Conservation (phyloP, 805 yeast species). For the Starmerella kuoi region DNA sequence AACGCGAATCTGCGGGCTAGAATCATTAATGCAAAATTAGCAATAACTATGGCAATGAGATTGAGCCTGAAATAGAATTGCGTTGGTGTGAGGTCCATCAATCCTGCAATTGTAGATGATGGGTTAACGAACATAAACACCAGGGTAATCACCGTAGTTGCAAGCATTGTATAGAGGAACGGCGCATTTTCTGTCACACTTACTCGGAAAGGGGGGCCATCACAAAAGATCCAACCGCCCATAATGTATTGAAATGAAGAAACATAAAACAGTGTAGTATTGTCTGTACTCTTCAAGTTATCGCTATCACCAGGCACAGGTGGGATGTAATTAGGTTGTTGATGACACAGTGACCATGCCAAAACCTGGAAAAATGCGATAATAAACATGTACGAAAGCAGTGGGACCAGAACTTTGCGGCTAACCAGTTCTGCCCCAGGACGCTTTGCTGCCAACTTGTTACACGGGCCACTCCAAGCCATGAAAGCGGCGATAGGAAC, state of each 20-base stretch:
- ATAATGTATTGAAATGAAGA: slow-evolving; percentile 84
- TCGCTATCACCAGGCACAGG: slow-evolving; percentile 76
- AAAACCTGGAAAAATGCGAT: slow-evolving; percentile 52
- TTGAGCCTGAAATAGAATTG: slow-evolving; percentile 40
- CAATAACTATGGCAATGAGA: slow-evolving; percentile 30
- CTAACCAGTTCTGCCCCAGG: slow-evolving; percentile 93
- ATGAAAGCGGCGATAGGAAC: slow-evolving; percentile 88
- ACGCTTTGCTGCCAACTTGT: slow-evolving; percentile 48
- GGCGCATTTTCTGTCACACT: slow-evolving; percentile 54
- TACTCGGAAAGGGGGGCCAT: slow-evolving; percentile 88
- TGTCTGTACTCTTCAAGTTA: slow-evolving; percentile 76
- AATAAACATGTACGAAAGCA: slow-evolving; percentile 63
- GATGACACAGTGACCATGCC: slow-evolving; percentile 49
- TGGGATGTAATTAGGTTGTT: slow-evolving; percentile 55
- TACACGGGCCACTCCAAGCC: slow-evolving; percentile 90
- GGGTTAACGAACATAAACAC: slow-evolving; percentile 41
- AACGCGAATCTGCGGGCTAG: slow-evolving; percentile 38
- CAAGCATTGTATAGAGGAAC: slow-evolving; percentile 49
- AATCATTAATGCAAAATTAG: slow-evolving; percentile 41
- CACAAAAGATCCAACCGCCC: slow-evolving; percentile 70
- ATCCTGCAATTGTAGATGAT: slow-evolving; percentile 43
- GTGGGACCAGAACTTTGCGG: slow-evolving; percentile 71
- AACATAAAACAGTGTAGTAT: slow-evolving; percentile 68
- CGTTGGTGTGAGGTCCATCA: slow-evolving; percentile 60
- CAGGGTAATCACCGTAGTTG: slow-evolving; percentile 40